Conservation (phyloP, 441 rosid genomes). For the Isatis lusitanica region DNA sequence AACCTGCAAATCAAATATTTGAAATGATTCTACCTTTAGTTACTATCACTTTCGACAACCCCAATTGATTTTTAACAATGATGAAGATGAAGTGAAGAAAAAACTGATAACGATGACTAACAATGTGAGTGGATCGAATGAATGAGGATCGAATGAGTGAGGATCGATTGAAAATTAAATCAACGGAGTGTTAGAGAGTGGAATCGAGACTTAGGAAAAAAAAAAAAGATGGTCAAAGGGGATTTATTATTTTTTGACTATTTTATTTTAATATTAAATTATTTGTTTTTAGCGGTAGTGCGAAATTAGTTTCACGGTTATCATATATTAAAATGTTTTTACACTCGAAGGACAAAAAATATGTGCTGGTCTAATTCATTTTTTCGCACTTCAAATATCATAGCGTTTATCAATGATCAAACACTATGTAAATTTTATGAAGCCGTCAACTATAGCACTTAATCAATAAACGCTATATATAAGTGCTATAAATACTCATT, state of each 20-base stretch:
- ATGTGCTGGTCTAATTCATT: neutral
- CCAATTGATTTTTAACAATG: neutral
- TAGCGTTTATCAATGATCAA: neutral
- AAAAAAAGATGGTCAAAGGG: neutral
- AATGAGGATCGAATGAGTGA: neutral
- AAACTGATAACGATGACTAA: neutral
- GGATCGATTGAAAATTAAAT: neutral
- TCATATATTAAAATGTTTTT: neutral
- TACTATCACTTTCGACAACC: neutral
- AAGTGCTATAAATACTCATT: neutral
- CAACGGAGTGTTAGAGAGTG: neutral
- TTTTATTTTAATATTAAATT: neutral
- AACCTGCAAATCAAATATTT: neutral
- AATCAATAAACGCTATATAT: neutral
- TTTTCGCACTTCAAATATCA: neutral
- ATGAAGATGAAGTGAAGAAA: too few species aligned
- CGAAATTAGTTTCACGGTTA: neutral
- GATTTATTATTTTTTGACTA: too few species aligned
- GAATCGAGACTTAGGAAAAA: neutral
- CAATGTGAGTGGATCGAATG: neutral
- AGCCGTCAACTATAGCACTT: neutral
- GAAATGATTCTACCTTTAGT: neutral
- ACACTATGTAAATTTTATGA: neutral
- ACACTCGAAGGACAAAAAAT: neutral
- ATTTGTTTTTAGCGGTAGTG: neutral